Evolutionary conservation across 148 eudicot species (phyloP).

Genomic region (Pouteria glomerata): DNA sequence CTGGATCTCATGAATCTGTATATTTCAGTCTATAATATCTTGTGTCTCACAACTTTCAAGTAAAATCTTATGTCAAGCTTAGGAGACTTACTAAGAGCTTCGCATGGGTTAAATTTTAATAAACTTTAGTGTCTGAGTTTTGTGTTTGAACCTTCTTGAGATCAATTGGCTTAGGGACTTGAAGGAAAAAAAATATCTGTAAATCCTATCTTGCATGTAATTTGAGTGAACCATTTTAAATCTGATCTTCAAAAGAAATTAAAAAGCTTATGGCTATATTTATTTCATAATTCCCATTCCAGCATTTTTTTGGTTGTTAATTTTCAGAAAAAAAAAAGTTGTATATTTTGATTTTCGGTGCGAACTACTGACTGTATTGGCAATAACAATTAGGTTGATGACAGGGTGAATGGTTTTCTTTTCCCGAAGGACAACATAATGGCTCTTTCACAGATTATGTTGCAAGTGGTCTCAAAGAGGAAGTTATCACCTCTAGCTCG

Average conservation of each 20-base stretch:
- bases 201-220: neutral
- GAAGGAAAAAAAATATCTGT: neutral
- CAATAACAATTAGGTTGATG: constrained; percentile 56
- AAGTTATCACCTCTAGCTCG: constrained; percentile 57
- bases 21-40: neutral
- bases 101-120: neutral
- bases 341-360: neutral
- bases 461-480: constrained; percentile 50
- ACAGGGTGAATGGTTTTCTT: constrained; percentile 82
- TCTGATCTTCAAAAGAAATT: too few relatives aligned
- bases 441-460: constrained; percentile 43
- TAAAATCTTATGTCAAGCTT: neutral
- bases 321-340: too few relatives aligned
- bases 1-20: too few relatives aligned
- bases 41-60: neutral
- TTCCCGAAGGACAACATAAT: constrained; percentile 66
- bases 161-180: neutral
- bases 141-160: neutral
- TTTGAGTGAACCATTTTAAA: neutral
- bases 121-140: neutral
- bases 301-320: too few relatives aligned
- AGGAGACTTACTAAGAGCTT: neutral
- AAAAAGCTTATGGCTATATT: too few relatives aligned
- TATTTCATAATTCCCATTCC: too few relatives aligned
- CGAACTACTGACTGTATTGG: constrained; percentile 29